Percentiles rank a stretch among this genome's conserved stretches.
Evolutionary conservation across 2,329 filamentous ascomycete genomes (phyloP).

Genomic region (Fusarium clavum): DNA sequence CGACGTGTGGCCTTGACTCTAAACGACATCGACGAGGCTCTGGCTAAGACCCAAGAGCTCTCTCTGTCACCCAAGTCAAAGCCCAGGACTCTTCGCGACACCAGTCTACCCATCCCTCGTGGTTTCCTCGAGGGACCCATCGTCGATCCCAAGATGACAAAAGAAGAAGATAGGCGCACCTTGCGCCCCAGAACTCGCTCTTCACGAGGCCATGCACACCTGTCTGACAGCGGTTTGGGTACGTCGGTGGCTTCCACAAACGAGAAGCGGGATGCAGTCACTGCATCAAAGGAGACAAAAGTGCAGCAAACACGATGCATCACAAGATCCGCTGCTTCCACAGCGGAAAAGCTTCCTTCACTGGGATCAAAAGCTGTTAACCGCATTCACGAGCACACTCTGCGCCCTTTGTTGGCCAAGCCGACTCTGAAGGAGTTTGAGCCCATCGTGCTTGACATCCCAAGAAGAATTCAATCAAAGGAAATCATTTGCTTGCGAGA

Average conservation of each 20-base stretch:
- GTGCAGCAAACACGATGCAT: constrained; percentile 61
- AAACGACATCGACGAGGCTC: constrained; percentile 72
- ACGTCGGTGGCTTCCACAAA: constrained; percentile 77
- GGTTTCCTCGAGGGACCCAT: constrained; percentile 69
- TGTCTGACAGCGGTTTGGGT: constrained; percentile 89
- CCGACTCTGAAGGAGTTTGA: constrained; percentile 82
- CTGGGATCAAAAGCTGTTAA: constrained; percentile 77
- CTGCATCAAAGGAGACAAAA: constrained; percentile 53
- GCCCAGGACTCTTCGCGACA: constrained; percentile 60
- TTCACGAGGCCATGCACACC: constrained; percentile 69
- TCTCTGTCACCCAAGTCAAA: constrained; percentile 53
- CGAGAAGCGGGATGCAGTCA: constrained; percentile 60
- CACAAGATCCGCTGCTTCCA: constrained; percentile 68
- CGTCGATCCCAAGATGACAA: constrained; percentile 61
- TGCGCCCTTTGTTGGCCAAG: constrained; percentile 82
- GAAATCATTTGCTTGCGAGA: constrained; percentile 92
- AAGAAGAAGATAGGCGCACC: constrained; percentile 60
- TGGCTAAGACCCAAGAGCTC: constrained; percentile 59
- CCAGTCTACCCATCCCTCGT: constrained; percentile 69
- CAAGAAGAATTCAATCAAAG: constrained; percentile 81
- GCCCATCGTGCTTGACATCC: constrained; percentile 80
- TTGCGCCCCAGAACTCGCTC: constrained; percentile 67
- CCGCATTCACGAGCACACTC: constrained; percentile 82
- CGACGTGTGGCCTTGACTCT: constrained; percentile 76
- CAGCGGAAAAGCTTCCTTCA: constrained; percentile 63